Conservation (phyloP, 805 yeast species). For the Suhomyces sp. region DNA sequence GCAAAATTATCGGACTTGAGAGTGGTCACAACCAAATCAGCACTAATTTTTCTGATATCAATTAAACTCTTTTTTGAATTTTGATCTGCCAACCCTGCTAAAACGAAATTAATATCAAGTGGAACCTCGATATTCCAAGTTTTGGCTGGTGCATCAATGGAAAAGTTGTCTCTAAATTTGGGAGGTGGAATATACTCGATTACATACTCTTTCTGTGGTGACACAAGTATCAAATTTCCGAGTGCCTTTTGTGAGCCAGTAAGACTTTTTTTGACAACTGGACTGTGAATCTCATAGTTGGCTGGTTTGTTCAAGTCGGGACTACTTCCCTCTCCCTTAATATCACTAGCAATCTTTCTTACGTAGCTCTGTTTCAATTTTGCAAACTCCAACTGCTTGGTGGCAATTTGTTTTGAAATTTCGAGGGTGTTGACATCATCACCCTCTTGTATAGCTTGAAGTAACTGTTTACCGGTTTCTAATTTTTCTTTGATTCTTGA, state of each 20-base stretch:
- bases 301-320: too few species aligned
- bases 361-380: slow-evolving; percentile 19
- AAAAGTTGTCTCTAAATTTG: slow-evolving; percentile 12
- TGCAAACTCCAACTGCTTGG: slow-evolving; percentile 16
- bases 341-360: too few species aligned
- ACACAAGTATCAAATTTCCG: slow-evolving; percentile 8
- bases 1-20: slow-evolving; percentile 30
- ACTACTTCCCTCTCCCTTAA: too few species aligned
- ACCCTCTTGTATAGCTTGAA: slow-evolving; percentile 10
- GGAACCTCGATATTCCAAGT: slow-evolving; percentile 30
- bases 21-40: slow-evolving; percentile 34
- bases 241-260: slow-evolving; percentile 10
- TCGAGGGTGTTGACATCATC: slow-evolving; percentile 10
- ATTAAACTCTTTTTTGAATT: slow-evolving; percentile 15
- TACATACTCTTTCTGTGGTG: slow-evolving; percentile 7
- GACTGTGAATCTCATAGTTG: slow-evolving; percentile 5
- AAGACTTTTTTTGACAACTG: slow-evolving; percentile 15
- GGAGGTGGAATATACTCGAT: slow-evolving; percentile 24
- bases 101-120: slow-evolving; percentile 16
- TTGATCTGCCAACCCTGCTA: slow-evolving; percentile 3
- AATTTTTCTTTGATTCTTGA: slow-evolving; percentile 29
- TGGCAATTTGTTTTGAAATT: slow-evolving; percentile 9
- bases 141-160: slow-evolving; percentile 1
- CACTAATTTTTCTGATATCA: slow-evolving; percentile 18
- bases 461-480: slow-evolving; percentile 22